phyloP scores from a whole-genome alignment of 805 yeast genomes.

The Teunomyces tritomae region DNA sequence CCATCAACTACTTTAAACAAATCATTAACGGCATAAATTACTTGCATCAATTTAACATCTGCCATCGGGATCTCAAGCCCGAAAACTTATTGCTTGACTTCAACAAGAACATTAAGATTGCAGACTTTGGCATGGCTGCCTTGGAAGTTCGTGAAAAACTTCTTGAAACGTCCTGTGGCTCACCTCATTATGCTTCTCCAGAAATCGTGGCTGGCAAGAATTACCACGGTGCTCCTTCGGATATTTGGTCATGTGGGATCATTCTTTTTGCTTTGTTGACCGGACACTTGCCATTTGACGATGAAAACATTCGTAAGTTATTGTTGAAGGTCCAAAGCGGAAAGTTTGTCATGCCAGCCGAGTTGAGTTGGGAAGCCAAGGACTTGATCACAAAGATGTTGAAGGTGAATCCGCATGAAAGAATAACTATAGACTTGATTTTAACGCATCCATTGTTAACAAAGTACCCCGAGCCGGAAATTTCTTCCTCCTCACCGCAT shows the following conservation, averaged over 20 bases:
- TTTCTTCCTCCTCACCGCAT: background rate
- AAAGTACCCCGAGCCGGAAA: slow-evolving; percentile 56
- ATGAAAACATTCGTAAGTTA: slow-evolving; percentile 86
- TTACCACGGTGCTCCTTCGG: slow-evolving; percentile 96
- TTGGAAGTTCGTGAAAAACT: slow-evolving; percentile 77
- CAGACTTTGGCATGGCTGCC: slow-evolving; percentile 99
- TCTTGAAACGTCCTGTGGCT: slow-evolving; percentile 94
- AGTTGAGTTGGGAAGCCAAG: slow-evolving; percentile 78
- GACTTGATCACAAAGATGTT: slow-evolving; percentile 82
- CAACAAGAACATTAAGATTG: slow-evolving; percentile 86
- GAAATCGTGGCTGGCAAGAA: slow-evolving; percentile 94
- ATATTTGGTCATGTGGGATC: slow-evolving; percentile 98
- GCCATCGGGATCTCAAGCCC: slow-evolving; percentile 85
- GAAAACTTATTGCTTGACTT: slow-evolving; percentile 78
- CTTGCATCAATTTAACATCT: slow-evolving; percentile 82
- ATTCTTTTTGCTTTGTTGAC: slow-evolving; percentile 90
- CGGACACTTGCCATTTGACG: slow-evolving; percentile 96
- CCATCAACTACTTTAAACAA: slow-evolving; percentile 84
- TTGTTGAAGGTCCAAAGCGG: slow-evolving; percentile 91
- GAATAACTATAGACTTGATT: slow-evolving; percentile 78
- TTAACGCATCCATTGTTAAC: slow-evolving; percentile 75
- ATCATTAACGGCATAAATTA: slow-evolving; percentile 80
- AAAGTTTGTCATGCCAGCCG: slow-evolving; percentile 75
- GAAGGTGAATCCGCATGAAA: slow-evolving; percentile 71
- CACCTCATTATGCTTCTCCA: slow-evolving; percentile 98